phyloP scores from a whole-genome alignment of 495 filamentous ascomycete genomes.

The Tirmania nivea region DNA sequence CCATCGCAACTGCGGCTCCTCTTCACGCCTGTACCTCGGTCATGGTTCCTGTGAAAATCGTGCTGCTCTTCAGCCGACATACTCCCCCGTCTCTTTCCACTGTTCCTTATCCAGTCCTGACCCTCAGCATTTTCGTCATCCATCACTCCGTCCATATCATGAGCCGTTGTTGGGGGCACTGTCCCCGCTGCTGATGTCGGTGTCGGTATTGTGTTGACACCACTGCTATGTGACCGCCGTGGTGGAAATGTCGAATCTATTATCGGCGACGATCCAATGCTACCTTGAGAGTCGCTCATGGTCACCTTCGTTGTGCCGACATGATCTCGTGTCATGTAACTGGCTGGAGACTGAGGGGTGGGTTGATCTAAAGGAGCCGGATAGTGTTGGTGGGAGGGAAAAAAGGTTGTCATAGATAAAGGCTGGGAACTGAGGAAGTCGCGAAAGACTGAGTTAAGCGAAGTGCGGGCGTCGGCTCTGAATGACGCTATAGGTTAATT shows the following conservation, averaged over 20 bases:
- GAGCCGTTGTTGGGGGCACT: conserved; percentile 11
- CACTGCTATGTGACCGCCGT: conserved; percentile 10
- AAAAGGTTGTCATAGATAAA: conserved; percentile 14
- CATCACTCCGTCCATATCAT: conserved; percentile 23
- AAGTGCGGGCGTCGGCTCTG: too few relatives aligned
- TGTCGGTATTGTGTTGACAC: conserved; percentile 23
- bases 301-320: neutral
- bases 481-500: too few relatives aligned
- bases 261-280: neutral
- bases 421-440: too few relatives aligned
- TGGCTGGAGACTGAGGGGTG: conserved; percentile 16
- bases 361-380: conserved; percentile 16
- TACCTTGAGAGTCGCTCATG: neutral
- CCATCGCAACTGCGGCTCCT: neutral
- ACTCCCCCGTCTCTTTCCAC: conserved; percentile 18
- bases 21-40: neutral
- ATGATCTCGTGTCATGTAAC: conserved; percentile 19
- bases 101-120: conserved; percentile 4
- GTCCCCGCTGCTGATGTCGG: conserved; percentile 23
- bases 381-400: conserved; percentile 17
- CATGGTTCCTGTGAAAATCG: neutral
- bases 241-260: neutral
- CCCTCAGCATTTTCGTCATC: conserved; percentile 18
- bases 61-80: conserved; percentile 4
- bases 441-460: too few relatives aligned